Evolutionary conservation across 208 protist genomes (phyloP), one percentile per base, ranked within the genome.

Genomic region (Herpetomonas muscarum): DNA sequence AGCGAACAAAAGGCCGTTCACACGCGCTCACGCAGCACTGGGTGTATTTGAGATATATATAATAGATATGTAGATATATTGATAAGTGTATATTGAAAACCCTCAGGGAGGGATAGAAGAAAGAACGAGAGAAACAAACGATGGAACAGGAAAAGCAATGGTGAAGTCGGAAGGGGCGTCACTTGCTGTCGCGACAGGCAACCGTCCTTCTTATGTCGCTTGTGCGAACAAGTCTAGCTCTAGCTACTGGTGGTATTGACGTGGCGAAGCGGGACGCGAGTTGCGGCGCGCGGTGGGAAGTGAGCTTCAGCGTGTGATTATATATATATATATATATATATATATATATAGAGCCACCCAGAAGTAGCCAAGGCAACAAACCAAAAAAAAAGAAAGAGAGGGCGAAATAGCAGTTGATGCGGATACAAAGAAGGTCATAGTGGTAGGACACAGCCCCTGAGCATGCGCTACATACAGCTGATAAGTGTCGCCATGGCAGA

Each of bases 341-440:
- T 37, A 24, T 55, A 22, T 34, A 63, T 13, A 55, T 24, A 64
- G 37, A 50, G 32, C 49, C 54, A 54, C 45, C 24, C 12, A 67
- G 45, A 56, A 66, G 25, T 22, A 55, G 39, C 26, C 46, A 54
- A 9, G 34, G 15, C 61, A 44, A 55, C 3, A 57, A 56, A 53
- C 10, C 30, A 19, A 34, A 10, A 55, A 53, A 28, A 58, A 26
- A 47, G 10, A 12, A n/a, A 39, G 49, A 48, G 15, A 62, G 29
- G 55, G 49, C n/a, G 32, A 53, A 55, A 68, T n/a, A 42, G 45
- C 7, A 39, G 34, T 17, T 39, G 34, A 39, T 39, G 15, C 34
- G 34, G 34, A 15, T 17, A 39, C 34, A 15, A 39, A 39, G 34
- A 39, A 17, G 7, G 34, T 39, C 34, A 39, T 17, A 39, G 34